Evolutionary conservation across 2,329 filamentous ascomycete genomes (phyloP).

Genomic region (Neonectria coccinea): DNA sequence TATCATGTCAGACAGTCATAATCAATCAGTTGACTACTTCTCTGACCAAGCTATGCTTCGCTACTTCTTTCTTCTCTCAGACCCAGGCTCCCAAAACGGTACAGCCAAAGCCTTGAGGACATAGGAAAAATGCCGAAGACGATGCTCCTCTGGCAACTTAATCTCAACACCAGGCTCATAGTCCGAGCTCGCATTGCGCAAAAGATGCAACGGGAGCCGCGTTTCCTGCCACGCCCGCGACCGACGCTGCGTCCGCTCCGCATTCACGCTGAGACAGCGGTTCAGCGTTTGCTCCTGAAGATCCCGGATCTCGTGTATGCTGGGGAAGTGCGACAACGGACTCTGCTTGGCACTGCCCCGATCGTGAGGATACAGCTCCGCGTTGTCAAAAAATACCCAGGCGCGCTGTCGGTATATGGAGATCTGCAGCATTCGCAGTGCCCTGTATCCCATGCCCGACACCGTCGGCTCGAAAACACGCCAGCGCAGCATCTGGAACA

Average conservation of each 20-base stretch:
- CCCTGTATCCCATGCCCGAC: neutral
- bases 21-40: too few species aligned
- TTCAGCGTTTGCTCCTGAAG: neutral
- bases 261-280: neutral
- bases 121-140: neutral
- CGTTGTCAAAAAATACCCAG: neutral
- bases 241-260: neutral
- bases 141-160: neutral
- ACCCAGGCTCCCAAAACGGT: neutral
- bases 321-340: neutral
- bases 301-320: neutral
- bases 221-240: neutral
- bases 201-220: neutral
- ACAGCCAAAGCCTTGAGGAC: neutral
- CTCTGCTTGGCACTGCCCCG: neutral
- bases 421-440: neutral
- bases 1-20: too few species aligned
- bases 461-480: neutral
- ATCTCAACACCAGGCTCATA: neutral
- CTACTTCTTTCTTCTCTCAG: neutral
- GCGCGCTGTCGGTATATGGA: neutral
- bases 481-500: neutral
- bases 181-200: neutral
- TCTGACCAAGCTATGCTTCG: neutral
- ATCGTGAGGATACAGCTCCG: neutral